phyloP scores from a whole-genome alignment of 2,329 filamentous ascomycete species.

The Fusarium sp. region DNA sequence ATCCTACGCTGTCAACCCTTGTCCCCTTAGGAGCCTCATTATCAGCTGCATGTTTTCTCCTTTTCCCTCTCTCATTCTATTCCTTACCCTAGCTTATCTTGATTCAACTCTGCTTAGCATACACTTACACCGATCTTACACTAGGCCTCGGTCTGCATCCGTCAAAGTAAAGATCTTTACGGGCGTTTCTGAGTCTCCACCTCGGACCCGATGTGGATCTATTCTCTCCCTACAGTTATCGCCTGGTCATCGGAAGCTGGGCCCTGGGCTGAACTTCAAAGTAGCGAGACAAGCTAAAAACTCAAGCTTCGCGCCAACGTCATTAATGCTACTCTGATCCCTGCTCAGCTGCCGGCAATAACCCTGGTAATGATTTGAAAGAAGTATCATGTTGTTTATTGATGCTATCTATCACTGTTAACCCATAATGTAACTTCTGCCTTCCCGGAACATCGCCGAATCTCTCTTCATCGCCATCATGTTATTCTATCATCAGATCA shows the following conservation, averaged over 20 bases:
- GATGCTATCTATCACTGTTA: conserved; percentile 26
- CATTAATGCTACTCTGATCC: conserved; percentile 24
- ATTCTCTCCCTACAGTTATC: not conserved
- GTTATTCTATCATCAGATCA: not conserved
- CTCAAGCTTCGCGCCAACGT: conserved; percentile 36
- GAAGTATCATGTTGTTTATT: conserved; percentile 32
- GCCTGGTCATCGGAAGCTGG: conserved; percentile 39
- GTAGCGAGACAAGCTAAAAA: conserved; percentile 18
- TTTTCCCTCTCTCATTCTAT: not conserved
- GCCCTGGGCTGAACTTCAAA: conserved; percentile 28
- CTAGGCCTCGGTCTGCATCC: not conserved
- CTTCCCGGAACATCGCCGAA: conserved; percentile 25
- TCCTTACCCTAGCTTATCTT: not conserved
- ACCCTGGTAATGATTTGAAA: conserved; percentile 24
- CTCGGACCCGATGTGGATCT: conserved; percentile 40
- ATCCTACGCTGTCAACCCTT: conserved; percentile 15
- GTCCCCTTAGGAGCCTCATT: conserved; percentile 4
- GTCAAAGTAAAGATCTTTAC: not conserved
- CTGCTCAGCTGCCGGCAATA: conserved; percentile 38
- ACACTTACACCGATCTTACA: not conserved
- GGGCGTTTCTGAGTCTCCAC: not conserved
- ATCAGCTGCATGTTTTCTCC: not conserved
- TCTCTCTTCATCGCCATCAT: not conserved
- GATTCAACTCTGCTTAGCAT: not conserved
- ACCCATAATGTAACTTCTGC: conserved; percentile 32